Evolutionary conservation across 2,329 filamentous ascomycete species (phyloP).

Genomic region (Paecilomyces dactylethromorphus): DNA sequence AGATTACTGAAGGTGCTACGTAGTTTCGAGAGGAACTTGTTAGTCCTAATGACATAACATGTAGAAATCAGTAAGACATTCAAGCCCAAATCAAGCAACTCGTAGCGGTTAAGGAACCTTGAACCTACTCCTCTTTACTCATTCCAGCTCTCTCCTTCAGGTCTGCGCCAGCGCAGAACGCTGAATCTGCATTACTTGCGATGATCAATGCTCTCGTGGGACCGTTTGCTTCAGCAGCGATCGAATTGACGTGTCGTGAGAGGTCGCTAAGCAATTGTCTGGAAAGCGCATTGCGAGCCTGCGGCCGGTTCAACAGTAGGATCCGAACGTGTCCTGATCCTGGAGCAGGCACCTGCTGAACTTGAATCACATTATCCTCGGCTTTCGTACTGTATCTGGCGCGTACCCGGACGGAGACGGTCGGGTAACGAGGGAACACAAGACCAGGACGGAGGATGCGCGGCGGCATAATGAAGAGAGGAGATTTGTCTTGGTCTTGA

Average conservation of each 20-base stretch:
- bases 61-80: background rate
- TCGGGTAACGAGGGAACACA: conserved; percentile 7
- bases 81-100: background rate
- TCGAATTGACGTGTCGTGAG: conserved; percentile 62
- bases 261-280: conserved; percentile 66
- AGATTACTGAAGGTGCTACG: conserved; percentile 69
- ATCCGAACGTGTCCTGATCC: conserved; percentile 79
- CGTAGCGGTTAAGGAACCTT: background rate
- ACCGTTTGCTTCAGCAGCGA: conserved; percentile 56
- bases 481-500: background rate
- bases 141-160: conserved; percentile 80
- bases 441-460: conserved; percentile 16
- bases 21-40: conserved; percentile 69
- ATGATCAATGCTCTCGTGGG: conserved; percentile 74
- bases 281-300: conserved; percentile 87
- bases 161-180: conserved; percentile 92
- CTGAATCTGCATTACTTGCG: conserved; percentile 74
- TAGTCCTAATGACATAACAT: conserved; percentile 52
- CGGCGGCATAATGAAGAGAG: conserved; percentile 19
- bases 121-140: conserved; percentile 65
- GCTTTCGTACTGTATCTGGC: conserved; percentile 27
- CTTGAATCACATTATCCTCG: conserved; percentile 48
- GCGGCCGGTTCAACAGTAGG: conserved; percentile 77
- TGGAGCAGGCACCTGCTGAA: conserved; percentile 69
- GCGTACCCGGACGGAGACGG: conserved; percentile 20